A percentile compares a stretch with the other conserved stretches of the same genome.
These are phyloP conservation scores for Kodamaea anthophila DNA, from an alignment of 1,139 yeast genomes.

Conservation along the genomic window DNA sequence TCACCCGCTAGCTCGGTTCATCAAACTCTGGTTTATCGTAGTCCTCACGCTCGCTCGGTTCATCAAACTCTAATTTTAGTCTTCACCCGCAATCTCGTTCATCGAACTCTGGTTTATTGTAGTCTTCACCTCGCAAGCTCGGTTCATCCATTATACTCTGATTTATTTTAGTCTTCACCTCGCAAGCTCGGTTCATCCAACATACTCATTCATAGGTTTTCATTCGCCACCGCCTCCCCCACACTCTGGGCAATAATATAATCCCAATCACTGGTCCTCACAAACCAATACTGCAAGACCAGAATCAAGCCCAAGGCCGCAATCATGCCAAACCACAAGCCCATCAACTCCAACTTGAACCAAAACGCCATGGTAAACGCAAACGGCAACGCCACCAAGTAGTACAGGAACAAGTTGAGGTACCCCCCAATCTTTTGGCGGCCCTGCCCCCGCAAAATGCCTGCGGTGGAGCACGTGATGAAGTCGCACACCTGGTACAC, in stretches of 20 bases:
- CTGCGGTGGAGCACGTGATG: conserved; percentile 50
- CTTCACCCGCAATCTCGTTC: no score
- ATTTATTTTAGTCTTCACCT: no score
- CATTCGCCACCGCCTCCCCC: conserved; percentile 36
- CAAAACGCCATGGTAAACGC: conserved; percentile 51
- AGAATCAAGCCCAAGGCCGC: conserved; percentile 47
- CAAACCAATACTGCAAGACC: conserved; percentile 39
- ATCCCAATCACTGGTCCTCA: conserved; percentile 52
- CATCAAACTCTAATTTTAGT: no score
- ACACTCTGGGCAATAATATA: conserved; percentile 39
- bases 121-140: no score
- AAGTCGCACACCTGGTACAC: conserved; percentile 55
- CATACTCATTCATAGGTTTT: no score
- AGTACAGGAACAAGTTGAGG: conserved; percentile 51
- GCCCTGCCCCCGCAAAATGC: conserved; percentile 62
- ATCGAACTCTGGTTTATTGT: no score
- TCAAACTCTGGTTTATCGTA: no score
- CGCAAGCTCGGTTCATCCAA: not conserved
- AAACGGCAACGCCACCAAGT: conserved; percentile 52
- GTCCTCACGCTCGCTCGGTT: no score
- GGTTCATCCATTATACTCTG: no score
- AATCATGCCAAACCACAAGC: conserved; percentile 61
- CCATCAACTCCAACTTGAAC: conserved; percentile 39
- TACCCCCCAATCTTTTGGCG: conserved; percentile 61
- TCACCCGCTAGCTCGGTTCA: no score